Evolutionary conservation across 2,329 filamentous ascomycete species (phyloP), one percentile per base, ranked within the genome.

Genomic region (Knufia petricola): DNA sequence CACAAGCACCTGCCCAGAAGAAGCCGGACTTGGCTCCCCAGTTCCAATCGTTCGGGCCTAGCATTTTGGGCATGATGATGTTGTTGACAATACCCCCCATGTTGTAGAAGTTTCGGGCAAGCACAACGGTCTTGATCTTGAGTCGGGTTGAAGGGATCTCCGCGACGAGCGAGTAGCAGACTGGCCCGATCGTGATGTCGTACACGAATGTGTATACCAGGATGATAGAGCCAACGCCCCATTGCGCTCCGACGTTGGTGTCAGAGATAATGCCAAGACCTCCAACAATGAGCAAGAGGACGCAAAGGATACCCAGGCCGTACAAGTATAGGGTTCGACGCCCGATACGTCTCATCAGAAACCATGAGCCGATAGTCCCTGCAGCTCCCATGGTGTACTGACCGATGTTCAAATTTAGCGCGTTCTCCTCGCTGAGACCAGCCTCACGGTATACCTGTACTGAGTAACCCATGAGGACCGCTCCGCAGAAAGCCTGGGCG

Each of bases 341-440:
- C 8, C 69, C 69, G 12, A 66, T 53, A 20, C 56, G 55, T 1
- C 52, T 48, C 61, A 69, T 65, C 9, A 67, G 47, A 9, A 62
- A 59, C 75, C 74, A 78, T 3, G 74, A 75, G 1, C 65, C 61
- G 1, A 70, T 60, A 0, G 72, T 76, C 3, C 75, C 75, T 12
- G 75, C 59, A 36, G 73, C 68, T 7, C 70, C 74, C 59, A 85
- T 79, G 40, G 70, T 77, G 52, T 82, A 82, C 61, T 81, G 75
- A 34, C 79, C 81, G 45, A 84, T 67, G n/a, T 75, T 71, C 36
- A 71, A 52, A n/a, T 58, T 59, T 50, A 69, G 70, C 0, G 67
- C 59, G 37, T 64, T 54, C 13, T 48, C 37, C 21, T 23, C 30
- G 21, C 41, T 36, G 17, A 71, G 55, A 1, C 69, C 68, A 12